These are phyloP conservation scores for Eimeria nieschulzi DNA, from an alignment of 169 alveolate species.

Conservation along the genomic window DNA sequence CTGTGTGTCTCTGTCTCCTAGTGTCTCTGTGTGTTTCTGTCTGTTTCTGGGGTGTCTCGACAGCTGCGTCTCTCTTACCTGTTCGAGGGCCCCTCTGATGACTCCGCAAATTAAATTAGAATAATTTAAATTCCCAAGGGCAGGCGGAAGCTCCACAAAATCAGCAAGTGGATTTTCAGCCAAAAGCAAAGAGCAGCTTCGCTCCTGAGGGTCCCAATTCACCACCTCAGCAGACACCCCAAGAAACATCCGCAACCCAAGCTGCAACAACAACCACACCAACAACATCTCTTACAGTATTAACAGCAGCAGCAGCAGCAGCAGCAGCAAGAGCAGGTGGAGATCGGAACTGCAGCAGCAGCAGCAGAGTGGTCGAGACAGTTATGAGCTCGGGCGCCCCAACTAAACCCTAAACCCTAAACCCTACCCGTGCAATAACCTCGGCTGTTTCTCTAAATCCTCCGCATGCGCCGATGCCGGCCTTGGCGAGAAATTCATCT, in stretches of 20 bases:
- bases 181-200: constrained; percentile 82
- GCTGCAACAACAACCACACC: constrained; percentile 83
- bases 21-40: too few relatives aligned
- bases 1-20: too few relatives aligned
- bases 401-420: constrained; percentile 9
- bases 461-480: constrained; percentile 84
- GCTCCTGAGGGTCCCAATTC: constrained; percentile 82
- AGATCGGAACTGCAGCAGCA: too few relatives aligned
- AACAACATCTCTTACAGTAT: background rate
- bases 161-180: constrained; percentile 90
- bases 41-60: too few relatives aligned
- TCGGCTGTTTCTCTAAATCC: constrained; percentile 80
- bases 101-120: constrained; percentile 89
- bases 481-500: constrained; percentile 93
- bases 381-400: too few relatives aligned
- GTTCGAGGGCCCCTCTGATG: constrained; percentile 90
- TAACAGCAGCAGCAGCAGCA: background rate
- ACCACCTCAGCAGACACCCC: constrained; percentile 89
- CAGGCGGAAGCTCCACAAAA: constrained; percentile 89
- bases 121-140: constrained; percentile 84
- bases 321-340: background rate
- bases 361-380: too few relatives aligned
- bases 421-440: constrained; percentile 79
- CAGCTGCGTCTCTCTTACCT: constrained; percentile 36
- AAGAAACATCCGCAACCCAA: constrained; percentile 88